Base-by-base conservation (phyloP, 768 basidiomycete genomes). In the Lanmaoa rubissima region DNA sequence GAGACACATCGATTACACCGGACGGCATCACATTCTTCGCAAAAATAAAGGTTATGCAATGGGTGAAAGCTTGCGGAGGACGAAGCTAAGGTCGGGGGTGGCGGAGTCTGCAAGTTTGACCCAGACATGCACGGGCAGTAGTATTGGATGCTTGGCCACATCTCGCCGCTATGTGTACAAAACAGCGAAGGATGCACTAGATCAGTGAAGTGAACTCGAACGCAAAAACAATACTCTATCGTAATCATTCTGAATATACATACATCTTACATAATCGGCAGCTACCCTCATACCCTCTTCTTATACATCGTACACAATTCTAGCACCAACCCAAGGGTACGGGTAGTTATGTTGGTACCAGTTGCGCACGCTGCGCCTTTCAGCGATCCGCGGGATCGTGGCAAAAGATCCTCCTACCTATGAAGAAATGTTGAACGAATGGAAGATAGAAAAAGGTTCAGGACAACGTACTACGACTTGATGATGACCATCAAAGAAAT, bases 1-100 rank as follows among this genome's bases (percentile, higher is more conserved):
- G 87, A 82, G 2, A 96, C 92, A 65, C 97, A 99, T 61, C 87
- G 82, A 70, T 97, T 91, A 69, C 97, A 99, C 54, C 94, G 79
- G 43, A 99, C 83, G 2, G 91, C 88, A 72, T 98, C 96, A 73
- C 97, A 99, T 81, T 98, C 96, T 73, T 98, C 95, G 72, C 97
- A 99, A 71, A 98, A 98, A 73, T 93, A 97, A 9, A 99, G 84
- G 31, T 81, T 82, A 65, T 92, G 83, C 2, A 98, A 81, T 7
- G 88, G 82, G 64, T 95, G 92, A 68, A 94, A 92, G 63, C 84
- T 87, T 64, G 86, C 82, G 0, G 86, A 83, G 0, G 94, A 92
- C 0, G 94, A 92, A 2, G 82, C 75, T 0, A 90, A 78, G 64
- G 85, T 86, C 1, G 90, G 91, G 4, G 86, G 87, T 12, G 90